Percentiles rank a stretch among this genome's conserved stretches.
phyloP scores from a whole-genome alignment of 2,329 filamentous ascomycete genomes.

The Hypoxylon sp. region DNA sequence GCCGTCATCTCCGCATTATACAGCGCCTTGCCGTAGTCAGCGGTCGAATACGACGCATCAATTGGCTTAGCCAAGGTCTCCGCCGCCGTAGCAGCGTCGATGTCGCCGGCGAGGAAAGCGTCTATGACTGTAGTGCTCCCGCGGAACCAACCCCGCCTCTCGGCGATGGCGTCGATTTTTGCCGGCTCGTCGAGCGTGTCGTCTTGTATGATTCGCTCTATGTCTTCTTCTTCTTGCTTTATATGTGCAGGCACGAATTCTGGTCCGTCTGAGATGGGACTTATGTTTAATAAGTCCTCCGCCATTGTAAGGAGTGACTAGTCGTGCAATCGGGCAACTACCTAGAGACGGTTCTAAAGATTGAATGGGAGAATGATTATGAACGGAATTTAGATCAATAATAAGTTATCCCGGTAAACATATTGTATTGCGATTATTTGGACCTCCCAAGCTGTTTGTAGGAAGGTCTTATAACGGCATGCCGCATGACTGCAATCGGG shows the following conservation, averaged over 20 bases:
- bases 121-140: slow-evolving; percentile 20
- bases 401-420: not conserved
- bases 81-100: slow-evolving; percentile 17
- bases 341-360: not conserved
- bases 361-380: not conserved
- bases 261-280: not conserved
- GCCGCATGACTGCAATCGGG: slow-evolving; percentile 18
- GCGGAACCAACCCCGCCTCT: slow-evolving; percentile 26
- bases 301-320: not conserved
- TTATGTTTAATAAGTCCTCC: not conserved
- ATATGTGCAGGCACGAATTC: not conserved
- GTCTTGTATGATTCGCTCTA: slow-evolving; percentile 18
- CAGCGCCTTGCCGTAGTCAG: slow-evolving; percentile 21
- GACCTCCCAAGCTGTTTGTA: not conserved
- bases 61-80: slow-evolving; percentile 27
- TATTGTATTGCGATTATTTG: not conserved
- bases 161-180: slow-evolving; percentile 33
- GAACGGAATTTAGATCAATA: not conserved
- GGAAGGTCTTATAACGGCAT: not conserved
- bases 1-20: not conserved
- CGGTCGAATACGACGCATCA: slow-evolving; percentile 30
- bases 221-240: not conserved
- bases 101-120: slow-evolving; percentile 24
- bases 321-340: not conserved
- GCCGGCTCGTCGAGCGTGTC: slow-evolving; percentile 31